These are phyloP conservation scores for Podaxis rugospora DNA, from an alignment of 768 basidiomycete genomes.

Conservation along the genomic window DNA sequence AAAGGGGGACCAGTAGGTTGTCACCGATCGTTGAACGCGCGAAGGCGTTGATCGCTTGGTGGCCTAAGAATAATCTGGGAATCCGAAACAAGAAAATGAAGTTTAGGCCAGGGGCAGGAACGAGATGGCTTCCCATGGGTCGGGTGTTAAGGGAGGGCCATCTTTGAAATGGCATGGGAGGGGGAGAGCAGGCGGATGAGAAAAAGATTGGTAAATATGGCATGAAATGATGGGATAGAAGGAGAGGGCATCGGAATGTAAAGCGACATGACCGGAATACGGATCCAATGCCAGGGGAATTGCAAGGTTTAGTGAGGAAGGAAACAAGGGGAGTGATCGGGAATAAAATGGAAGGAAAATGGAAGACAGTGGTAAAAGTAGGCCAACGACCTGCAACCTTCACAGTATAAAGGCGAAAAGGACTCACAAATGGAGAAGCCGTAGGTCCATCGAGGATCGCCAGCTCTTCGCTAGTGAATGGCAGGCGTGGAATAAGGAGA, in stretches of 20 bases:
- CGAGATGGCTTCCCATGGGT: background rate
- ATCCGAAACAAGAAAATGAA: background rate
- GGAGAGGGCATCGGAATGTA: background rate
- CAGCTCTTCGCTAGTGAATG: constrained; percentile 77
- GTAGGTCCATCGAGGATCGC: constrained; percentile 85
- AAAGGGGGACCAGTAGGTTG: background rate
- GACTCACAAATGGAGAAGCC: constrained; percentile 79
- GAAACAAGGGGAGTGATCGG: background rate
- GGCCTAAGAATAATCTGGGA: background rate
- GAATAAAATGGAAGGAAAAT: background rate
- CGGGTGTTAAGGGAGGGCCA: background rate
- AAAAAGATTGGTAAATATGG: background rate
- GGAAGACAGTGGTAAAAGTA: background rate
- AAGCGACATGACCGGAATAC: background rate
- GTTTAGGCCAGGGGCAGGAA: background rate
- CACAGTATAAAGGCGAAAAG: constrained; percentile 36
- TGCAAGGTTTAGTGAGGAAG: background rate
- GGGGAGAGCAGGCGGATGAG: background rate
- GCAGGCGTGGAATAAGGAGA: constrained; percentile 64
- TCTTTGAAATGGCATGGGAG: background rate
- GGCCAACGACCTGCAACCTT: background rate
- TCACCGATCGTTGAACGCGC: background rate
- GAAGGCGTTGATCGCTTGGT: background rate
- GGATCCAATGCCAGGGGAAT: background rate
- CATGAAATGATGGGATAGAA: background rate